Percentiles rank a stretch among this genome's conserved stretches.
phyloP scores from a whole-genome alignment of 1,284 basidiomycete species.

The Erythrobasidium hasegawianum region DNA sequence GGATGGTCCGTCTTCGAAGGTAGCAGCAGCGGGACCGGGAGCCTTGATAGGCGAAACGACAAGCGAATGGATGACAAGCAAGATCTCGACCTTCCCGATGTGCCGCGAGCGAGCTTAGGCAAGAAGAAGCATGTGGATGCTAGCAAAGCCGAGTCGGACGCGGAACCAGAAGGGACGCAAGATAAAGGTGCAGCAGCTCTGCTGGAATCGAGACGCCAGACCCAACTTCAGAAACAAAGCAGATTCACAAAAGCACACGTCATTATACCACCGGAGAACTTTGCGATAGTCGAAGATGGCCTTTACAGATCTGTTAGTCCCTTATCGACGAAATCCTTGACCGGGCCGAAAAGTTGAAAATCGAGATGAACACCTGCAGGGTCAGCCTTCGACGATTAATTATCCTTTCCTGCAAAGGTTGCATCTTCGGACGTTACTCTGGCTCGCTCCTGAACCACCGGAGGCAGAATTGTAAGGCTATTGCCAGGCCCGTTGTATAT shows the following conservation, averaged over 20 bases:
- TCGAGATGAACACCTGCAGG: slow-evolving; percentile 33
- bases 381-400: slow-evolving; percentile 56
- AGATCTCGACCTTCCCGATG: background rate
- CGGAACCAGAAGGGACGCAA: slow-evolving; percentile 7
- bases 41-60: no score
- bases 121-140: slow-evolving; percentile 3
- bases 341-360: background rate
- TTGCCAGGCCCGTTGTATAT: background rate
- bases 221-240: slow-evolving; percentile 29
- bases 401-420: slow-evolving; percentile 57
- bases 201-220: slow-evolving; percentile 22
- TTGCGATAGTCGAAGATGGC: slow-evolving; percentile 52
- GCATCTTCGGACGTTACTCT: slow-evolving; percentile 53
- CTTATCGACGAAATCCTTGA: no score
- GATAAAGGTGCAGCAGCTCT: slow-evolving; percentile 12
- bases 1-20: no score
- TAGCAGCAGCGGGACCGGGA: no score
- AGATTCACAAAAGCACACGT: slow-evolving; percentile 30
- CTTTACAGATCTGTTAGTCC: slow-evolving; percentile 52
- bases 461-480: slow-evolving; percentile 52
- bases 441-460: slow-evolving; percentile 57
- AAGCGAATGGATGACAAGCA: no score
- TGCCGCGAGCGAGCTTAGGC: background rate
- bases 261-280: slow-evolving; percentile 52
- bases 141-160: background rate